Base-by-base conservation (phyloP, 148 eudicot species). In the Camellia lanceoleosa region DNA sequence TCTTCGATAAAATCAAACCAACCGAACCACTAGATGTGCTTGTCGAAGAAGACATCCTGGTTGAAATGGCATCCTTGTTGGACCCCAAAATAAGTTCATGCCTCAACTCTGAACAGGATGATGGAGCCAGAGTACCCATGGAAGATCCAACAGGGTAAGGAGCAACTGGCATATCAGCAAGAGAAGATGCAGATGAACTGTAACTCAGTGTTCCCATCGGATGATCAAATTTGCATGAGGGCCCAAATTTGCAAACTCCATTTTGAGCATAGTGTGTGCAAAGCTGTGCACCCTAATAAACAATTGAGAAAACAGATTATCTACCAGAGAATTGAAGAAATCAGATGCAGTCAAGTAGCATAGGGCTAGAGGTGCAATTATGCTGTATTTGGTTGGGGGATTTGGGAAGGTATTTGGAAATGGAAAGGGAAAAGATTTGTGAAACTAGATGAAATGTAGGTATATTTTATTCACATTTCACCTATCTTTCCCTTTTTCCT, bases 161-260 rank as follows among this genome's bases (percentile, higher is more conserved):
- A 80, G 93, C 95, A 66, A 95, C 97, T 1, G 99, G 97, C 93
- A 95, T 95, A 74, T 95, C 99, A 75, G 99, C 86, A 18, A 93
- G 97, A 59, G 97, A 95, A 59, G 99, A 95, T 76, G 98, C 89
- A 59, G 99, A 95, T 13, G 99, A 93, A 54, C 97, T 92, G 89
- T 92, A 95, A 84, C 97, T 93, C 75, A 95, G 87, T 47, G 87
- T 74, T 71, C 90, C 87, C 95, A 89, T 88, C 1, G 94, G 94
- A 75, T 91, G 94, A 79, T 91, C 86, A 71, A 88, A 91, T 81
- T 87, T 91, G 91, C 94, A 91, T 0, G 92, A 78, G 14, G 88
- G 84, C 79, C 92, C 94, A 43, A 86, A 89, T 75, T 82, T 91
- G 92, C 94, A 91, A 51, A 84, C 83, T 81, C 94, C 94, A 63